Evolutionary conservation across 179 eudicot species (phyloP).

Genomic region (Pouteria campechiana): DNA sequence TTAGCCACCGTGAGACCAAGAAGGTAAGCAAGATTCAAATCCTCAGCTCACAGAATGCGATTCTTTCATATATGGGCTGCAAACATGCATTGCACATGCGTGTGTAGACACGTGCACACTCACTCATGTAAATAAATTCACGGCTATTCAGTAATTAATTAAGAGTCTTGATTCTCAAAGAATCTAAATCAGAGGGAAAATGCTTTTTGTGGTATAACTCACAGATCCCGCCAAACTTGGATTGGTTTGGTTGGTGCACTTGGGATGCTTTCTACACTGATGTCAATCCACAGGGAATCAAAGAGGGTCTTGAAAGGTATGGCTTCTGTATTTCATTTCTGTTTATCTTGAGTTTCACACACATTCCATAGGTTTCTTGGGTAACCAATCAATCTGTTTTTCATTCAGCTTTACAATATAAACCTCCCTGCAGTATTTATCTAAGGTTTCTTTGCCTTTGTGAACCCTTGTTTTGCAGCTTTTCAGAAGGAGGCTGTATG

Average conservation of each 20-base stretch:
- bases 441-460: neutral
- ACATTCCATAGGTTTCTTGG: too few relatives aligned
- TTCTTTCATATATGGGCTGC: too few relatives aligned
- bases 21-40: conserved; percentile 26
- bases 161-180: neutral
- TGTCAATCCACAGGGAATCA: conserved; percentile 53
- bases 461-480: conserved; percentile 29
- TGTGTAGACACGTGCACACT: too few relatives aligned
- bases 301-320: conserved; percentile 64
- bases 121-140: too few relatives aligned
- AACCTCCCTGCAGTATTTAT: neutral
- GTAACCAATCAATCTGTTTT: too few relatives aligned
- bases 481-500: conserved; percentile 47
- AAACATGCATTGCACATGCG: too few relatives aligned
- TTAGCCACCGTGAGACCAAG: conserved; percentile 43
- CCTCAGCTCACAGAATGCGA: too few relatives aligned
- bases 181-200: too few relatives aligned
- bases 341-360: too few relatives aligned
- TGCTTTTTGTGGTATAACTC: neutral
- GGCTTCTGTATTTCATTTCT: too few relatives aligned
- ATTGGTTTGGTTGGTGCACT: conserved; percentile 90
- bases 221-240: conserved; percentile 60
- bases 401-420: too few relatives aligned
- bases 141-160: neutral
- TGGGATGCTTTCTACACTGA: conserved; percentile 85